phyloP scores from a whole-genome alignment of 768 basidiomycete species.

The Tulasnella sp. region DNA sequence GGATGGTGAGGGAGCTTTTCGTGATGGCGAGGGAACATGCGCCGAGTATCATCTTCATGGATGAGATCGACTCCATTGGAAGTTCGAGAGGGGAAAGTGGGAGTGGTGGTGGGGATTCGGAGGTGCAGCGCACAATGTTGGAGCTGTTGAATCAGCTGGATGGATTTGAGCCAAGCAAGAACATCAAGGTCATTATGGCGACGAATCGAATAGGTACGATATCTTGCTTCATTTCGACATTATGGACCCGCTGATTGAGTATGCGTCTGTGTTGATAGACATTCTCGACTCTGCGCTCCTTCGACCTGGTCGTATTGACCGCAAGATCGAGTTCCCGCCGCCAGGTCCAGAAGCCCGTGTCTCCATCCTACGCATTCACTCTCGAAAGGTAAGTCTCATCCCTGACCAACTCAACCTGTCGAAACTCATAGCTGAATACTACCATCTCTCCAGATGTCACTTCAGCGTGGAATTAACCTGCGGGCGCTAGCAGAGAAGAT shows the following conservation, averaged over 20 bases:
- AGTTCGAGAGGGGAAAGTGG: slow-evolving; percentile 77
- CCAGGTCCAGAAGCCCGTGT: slow-evolving; percentile 95
- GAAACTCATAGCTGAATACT: background rate
- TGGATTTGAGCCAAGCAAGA: slow-evolving; percentile 75
- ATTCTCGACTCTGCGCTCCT: slow-evolving; percentile 90
- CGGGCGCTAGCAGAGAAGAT: slow-evolving; percentile 95
- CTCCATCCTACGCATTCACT: slow-evolving; percentile 94
- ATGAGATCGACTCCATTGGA: slow-evolving; percentile 97
- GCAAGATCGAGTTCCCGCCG: slow-evolving; percentile 98
- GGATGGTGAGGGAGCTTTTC: slow-evolving; percentile 96
- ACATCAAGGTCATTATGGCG: slow-evolving; percentile 88
- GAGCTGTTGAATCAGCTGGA: slow-evolving; percentile 82
- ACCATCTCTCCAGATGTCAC: slow-evolving; percentile 60
- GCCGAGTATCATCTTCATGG: slow-evolving; percentile 98
- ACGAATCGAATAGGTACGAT: slow-evolving; percentile 92
- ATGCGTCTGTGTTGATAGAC: slow-evolving; percentile 36
- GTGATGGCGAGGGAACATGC: slow-evolving; percentile 98
- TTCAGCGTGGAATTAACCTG: slow-evolving; percentile 96
- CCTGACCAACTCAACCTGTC: background rate
- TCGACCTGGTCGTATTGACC: slow-evolving; percentile 89
- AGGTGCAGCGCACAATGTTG: slow-evolving; percentile 85
- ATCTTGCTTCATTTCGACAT: background rate
- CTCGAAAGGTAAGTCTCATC: slow-evolving; percentile 58
- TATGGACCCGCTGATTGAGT: background rate
- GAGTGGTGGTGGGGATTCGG: slow-evolving; percentile 63